These are phyloP conservation scores for Pestalotiopsis sp. DNA, from an alignment of 2,329 filamentous ascomycete species.

Conservation along the genomic window DNA sequence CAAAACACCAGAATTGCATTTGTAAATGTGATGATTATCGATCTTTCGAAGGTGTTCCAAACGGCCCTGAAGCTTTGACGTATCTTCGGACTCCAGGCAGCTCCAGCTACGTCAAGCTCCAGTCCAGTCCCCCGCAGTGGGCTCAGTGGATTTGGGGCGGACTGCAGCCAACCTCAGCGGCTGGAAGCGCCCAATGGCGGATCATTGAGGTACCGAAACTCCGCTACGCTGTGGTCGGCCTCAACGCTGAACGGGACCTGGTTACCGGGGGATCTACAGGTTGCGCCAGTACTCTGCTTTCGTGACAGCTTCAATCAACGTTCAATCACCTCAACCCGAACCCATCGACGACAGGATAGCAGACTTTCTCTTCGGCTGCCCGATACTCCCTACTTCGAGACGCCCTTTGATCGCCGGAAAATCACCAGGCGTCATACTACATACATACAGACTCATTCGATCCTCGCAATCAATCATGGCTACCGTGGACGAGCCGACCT, in stretches of 20 bases:
- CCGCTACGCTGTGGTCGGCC: neutral
- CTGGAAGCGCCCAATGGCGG: neutral
- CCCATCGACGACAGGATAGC: too few relatives aligned
- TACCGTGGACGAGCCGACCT: conserved; percentile 47
- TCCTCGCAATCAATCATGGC: conserved; percentile 46
- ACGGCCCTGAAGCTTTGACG: too few relatives aligned
- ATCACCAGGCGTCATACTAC: too few relatives aligned
- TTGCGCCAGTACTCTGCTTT: neutral
- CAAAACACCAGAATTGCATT: too few relatives aligned
- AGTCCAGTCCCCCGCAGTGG: conserved; percentile 2
- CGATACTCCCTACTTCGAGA: too few relatives aligned
- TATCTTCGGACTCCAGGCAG: neutral
- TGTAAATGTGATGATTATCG: neutral
- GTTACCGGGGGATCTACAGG: neutral
- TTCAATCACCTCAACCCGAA: neutral
- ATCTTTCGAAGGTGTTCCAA: neutral
- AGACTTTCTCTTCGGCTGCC: too few relatives aligned
- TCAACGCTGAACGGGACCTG: neutral
- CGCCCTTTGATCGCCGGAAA: too few relatives aligned
- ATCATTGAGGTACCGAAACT: conserved; percentile 4
- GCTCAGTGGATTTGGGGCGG: neutral
- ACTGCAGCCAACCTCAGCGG: neutral
- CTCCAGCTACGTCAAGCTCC: conserved; percentile 18
- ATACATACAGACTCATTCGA: neutral
- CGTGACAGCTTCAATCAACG: too few relatives aligned